Base-by-base conservation (phyloP, 768 basidiomycete species). In the Termitomyces sp. region DNA sequence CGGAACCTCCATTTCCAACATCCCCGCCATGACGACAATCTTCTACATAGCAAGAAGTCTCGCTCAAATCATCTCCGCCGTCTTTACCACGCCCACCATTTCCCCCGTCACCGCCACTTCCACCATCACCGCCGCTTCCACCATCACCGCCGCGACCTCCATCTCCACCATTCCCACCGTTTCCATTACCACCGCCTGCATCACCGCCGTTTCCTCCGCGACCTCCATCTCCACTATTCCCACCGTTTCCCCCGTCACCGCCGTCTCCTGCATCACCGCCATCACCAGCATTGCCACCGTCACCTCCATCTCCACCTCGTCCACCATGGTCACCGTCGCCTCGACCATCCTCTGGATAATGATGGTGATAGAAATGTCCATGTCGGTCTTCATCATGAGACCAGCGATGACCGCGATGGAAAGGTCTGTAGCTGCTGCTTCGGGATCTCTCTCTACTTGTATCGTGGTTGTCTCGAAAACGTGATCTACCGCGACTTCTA, bases 401-500 rank as follows among this genome's bases (percentile, higher is more conserved):
- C 44, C 39, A 43, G 9, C 42, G 48, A 50, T 31, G 56, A 24
- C 22, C 47, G 20, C 37, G 39, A 51, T 49, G 20, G 5, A 29
- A 36, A 26, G 47, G 56, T 26, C 49, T 34, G 37, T 49, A 42
- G 37, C 41, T 52, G 32, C 31, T 32, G 29, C 27, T 46, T 5
- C 36, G 37, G 18, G 46, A 56, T 46, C 37, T 56, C 36, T 56
- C 55, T 39, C 14, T 49, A 14, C 37, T 49, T 18, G 18, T 48
- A 16, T 49, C 48, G 36, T 18, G 24, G 50, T 51, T 26, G 13
- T 20, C 46, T 14, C 51, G 50, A 51, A 24, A 52, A 18, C 50
- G 57, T 46, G 57, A 58, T 58, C 57, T 50, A 43, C 48, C 37
- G 10, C 26, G 47, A 32, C 47, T 39, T 24, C 47, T 50, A 2